Evolutionary conservation across 1,284 basidiomycete genomes (phyloP).

Genomic region (Ceratobasidium sp.): DNA sequence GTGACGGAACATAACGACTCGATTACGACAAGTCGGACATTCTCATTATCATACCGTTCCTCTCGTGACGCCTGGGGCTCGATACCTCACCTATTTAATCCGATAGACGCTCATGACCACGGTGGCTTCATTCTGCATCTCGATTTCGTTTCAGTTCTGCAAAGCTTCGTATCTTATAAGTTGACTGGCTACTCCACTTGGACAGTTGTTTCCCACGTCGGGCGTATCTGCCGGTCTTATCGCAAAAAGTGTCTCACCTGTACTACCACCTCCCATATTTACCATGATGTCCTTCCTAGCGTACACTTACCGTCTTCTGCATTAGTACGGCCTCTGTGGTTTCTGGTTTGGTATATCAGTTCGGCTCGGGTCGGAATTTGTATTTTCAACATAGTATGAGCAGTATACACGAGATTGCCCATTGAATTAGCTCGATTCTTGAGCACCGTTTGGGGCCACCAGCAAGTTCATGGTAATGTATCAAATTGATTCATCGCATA

Average conservation of each 20-base stretch:
- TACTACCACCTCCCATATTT: constrained; percentile 4
- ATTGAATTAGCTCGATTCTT: neutral
- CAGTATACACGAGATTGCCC: constrained; percentile 5
- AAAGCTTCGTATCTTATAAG: constrained; percentile 19
- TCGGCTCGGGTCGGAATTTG: constrained; percentile 10
- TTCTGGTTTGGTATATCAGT: constrained; percentile 32
- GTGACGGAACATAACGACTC: neutral
- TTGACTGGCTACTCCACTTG: constrained; percentile 7
- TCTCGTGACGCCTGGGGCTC: constrained; percentile 8
- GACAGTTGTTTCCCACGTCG: constrained; percentile 5
- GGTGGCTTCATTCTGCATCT: constrained; percentile 10
- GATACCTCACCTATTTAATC: constrained; percentile 16
- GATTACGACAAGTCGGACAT: neutral
- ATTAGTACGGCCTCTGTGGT: neutral
- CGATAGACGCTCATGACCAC: constrained; percentile 14
- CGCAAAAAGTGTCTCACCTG: constrained; percentile 1
- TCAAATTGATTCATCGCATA: constrained; percentile 13
- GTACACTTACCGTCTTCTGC: neutral
- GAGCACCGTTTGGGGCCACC: neutral
- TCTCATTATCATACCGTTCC: neutral
- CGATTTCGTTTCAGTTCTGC: neutral
- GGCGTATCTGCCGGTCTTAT: constrained; percentile 13
- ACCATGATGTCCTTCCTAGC: neutral
- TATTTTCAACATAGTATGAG: constrained; percentile 5
- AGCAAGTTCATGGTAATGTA: neutral